phyloP scores from a whole-genome alignment of 495 filamentous ascomycete genomes.

The Chaetomium cochliodes region DNA sequence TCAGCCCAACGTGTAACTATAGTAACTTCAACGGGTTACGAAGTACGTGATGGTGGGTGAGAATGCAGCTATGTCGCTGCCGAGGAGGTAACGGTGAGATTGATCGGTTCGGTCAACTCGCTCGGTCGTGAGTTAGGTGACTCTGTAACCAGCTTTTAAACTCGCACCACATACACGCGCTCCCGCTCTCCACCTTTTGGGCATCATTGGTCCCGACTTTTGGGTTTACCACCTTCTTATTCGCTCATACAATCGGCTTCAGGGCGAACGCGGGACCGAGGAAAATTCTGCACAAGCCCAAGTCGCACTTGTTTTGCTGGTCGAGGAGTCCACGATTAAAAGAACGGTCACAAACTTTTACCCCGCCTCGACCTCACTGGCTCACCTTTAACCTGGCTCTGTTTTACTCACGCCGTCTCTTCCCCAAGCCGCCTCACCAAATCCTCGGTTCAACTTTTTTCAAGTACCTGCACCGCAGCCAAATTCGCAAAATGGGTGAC shows the following conservation, averaged over 20 bases:
- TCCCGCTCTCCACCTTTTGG: constrained; percentile 25
- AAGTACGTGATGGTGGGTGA: too few relatives aligned
- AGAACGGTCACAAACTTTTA: background rate
- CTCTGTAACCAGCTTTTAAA: too few relatives aligned
- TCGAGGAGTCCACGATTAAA: background rate
- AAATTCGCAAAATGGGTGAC: constrained; percentile 35
- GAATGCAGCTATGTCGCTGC: too few relatives aligned
- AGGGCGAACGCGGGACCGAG: constrained; percentile 4
- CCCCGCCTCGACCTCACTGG: constrained; percentile 15
- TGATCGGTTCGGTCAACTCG: too few relatives aligned
- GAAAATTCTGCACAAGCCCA: constrained; percentile 10
- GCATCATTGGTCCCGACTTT: constrained; percentile 21
- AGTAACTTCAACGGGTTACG: too few relatives aligned
- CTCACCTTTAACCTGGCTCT: constrained; percentile 25
- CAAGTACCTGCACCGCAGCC: constrained; percentile 19
- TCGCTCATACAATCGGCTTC: constrained; percentile 25
- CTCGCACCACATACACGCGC: background rate
- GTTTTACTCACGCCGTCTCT: constrained; percentile 25
- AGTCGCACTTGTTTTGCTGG: background rate
- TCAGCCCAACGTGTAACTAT: too few relatives aligned
- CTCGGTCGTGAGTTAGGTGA: too few relatives aligned
- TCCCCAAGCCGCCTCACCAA: constrained; percentile 21
- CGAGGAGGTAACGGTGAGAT: too few relatives aligned
- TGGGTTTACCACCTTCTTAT: constrained; percentile 27
- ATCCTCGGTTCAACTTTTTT: constrained; percentile 8